Conservation (phyloP, 441 rosid genomes). For the Syzygium malaccense region DNA sequence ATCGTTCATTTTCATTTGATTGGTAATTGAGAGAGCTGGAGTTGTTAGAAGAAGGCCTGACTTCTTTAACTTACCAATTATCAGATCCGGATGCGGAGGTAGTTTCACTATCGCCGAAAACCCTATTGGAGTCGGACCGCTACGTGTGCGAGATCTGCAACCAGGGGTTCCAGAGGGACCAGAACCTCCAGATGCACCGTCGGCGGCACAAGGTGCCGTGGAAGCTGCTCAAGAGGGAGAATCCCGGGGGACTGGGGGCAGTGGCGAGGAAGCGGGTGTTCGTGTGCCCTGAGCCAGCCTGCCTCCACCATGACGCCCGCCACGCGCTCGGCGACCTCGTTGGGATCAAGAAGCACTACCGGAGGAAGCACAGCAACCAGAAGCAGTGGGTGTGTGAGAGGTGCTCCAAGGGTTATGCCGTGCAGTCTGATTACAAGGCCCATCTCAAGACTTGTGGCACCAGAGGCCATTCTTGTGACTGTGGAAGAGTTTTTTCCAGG, state of each 20-base stretch:
- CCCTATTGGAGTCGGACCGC: conserved; percentile 13
- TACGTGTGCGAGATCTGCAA: conserved; percentile 18
- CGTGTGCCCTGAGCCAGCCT: background rate
- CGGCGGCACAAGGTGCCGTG: conserved; percentile 1
- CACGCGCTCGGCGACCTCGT: conserved; percentile 3
- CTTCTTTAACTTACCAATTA: background rate
- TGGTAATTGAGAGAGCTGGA: background rate
- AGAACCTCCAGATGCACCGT: conserved; percentile 18
- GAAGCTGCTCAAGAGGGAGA: conserved; percentile 1
- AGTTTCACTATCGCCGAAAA: conserved; percentile 11
- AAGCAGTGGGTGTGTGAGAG: conserved; percentile 1
- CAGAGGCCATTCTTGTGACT: conserved; percentile 1
- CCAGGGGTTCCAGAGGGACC: conserved; percentile 17
- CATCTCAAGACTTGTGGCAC: background rate
- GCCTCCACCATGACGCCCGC: background rate
- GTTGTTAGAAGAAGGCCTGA: background rate
- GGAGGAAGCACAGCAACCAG: conserved; percentile 4
- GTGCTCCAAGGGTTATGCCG: conserved; percentile 1
- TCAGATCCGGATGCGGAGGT: conserved; percentile 17
- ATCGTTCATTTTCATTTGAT: background rate
- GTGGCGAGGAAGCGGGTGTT: conserved; percentile 1
- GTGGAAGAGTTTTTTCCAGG: conserved; percentile 2
- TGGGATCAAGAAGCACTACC: conserved; percentile 1
- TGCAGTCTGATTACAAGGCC: conserved; percentile 4
- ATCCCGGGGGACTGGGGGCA: background rate